phyloP scores from a whole-genome alignment of 139 green algal genomes.

The Edaphochlamys debaryana region DNA sequence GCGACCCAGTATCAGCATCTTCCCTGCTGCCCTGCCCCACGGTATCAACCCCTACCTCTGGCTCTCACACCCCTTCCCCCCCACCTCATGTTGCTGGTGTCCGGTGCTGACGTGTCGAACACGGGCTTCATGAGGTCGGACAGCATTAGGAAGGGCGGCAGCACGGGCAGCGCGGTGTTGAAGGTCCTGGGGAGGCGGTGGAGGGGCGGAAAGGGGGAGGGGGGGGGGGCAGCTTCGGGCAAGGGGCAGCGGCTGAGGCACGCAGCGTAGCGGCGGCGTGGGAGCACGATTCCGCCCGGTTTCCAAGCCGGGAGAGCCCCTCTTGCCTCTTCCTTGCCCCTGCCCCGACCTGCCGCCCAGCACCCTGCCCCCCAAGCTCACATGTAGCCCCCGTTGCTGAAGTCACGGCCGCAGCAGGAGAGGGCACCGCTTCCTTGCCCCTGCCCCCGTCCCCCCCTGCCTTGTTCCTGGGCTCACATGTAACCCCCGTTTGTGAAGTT shows the following conservation, averaged over 20 bases:
- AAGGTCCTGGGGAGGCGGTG: background rate
- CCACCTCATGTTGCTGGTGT: background rate
- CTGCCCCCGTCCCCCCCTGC: too few relatives aligned
- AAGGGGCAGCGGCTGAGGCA: background rate
- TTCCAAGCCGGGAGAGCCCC: too few relatives aligned
- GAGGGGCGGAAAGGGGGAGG: background rate
- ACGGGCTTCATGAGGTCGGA: background rate
- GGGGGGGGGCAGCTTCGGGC: too few relatives aligned
- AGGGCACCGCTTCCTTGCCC: too few relatives aligned
- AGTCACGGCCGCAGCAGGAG: slow-evolving; percentile 36
- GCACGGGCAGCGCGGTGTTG: background rate
- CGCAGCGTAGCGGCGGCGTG: too few relatives aligned
- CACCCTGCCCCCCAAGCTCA: slow-evolving; percentile 3
- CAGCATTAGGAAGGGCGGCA: slow-evolving; percentile 9
- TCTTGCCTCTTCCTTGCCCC: too few relatives aligned
- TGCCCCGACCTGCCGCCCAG: too few relatives aligned
- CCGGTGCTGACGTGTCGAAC: background rate
- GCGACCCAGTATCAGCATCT: too few relatives aligned
- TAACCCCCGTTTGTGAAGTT: background rate
- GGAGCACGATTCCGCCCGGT: too few relatives aligned
- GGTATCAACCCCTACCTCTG: too few relatives aligned
- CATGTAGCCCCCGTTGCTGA: background rate
- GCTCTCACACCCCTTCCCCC: too few relatives aligned
- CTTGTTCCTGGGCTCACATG: slow-evolving; percentile 3
- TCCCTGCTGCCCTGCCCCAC: too few relatives aligned